Percentiles rank a stretch among this genome's conserved stretches.
Conservation (phyloP, 352 stramenopile genomes). For the Pythium phragmiticola region DNA sequence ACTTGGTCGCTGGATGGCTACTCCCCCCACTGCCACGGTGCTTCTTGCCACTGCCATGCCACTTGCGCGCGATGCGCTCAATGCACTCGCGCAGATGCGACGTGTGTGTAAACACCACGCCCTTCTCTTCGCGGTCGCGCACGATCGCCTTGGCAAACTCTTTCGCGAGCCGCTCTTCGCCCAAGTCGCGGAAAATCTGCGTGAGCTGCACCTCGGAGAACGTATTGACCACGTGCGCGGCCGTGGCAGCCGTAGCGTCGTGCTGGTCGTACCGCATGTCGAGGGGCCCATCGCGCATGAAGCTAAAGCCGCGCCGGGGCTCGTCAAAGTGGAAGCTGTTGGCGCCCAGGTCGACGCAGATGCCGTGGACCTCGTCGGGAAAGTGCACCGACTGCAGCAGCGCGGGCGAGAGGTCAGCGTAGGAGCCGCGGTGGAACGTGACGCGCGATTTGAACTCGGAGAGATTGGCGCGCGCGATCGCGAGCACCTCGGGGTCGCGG, state of each 20-base stretch:
- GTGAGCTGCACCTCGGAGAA: constrained; percentile 76
- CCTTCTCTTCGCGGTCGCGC: constrained; percentile 51
- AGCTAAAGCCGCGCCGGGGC: constrained; percentile 66
- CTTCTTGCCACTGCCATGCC: constrained; percentile 31
- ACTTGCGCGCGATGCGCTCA: constrained; percentile 73
- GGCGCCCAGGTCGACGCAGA: constrained; percentile 75
- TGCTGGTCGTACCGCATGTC: constrained; percentile 82
- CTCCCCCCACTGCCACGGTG: neutral
- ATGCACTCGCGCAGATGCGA: constrained; percentile 68
- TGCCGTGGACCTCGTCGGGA: constrained; percentile 52
- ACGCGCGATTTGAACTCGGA: constrained; percentile 47
- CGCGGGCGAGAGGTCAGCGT: constrained; percentile 38
- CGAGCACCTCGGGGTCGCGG: constrained; percentile 71
- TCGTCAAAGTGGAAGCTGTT: constrained; percentile 86
- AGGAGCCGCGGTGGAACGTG: constrained; percentile 58
- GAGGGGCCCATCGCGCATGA: constrained; percentile 65
- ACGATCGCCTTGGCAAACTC: constrained; percentile 83
- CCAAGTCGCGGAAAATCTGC: constrained; percentile 65
- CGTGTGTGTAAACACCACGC: constrained; percentile 57
- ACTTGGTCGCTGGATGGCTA: constrained; percentile 69
- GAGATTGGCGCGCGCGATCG: constrained; percentile 52
- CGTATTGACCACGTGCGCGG: constrained; percentile 65
- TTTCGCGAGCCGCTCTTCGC: constrained; percentile 76
- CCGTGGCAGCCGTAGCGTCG: constrained; percentile 30
- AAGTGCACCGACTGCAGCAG: constrained; percentile 46